Percentiles rank a stretch among this genome's conserved stretches.
phyloP scores from a whole-genome alignment of 352 stramenopile genomes.

The Pythium angustatum region DNA sequence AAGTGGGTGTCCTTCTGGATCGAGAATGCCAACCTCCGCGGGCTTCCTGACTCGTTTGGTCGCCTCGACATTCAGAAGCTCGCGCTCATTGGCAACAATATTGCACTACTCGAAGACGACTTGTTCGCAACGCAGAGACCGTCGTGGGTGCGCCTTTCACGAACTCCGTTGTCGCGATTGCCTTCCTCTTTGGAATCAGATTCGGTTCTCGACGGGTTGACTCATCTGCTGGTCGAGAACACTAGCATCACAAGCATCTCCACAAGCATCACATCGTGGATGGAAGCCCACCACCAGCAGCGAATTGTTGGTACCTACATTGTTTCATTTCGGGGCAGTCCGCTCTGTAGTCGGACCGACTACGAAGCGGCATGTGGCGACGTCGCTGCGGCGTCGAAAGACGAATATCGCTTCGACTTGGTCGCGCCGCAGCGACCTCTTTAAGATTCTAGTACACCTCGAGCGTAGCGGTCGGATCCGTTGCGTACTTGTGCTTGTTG shows the following conservation, averaged over 20 bases:
- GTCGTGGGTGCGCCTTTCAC: background rate
- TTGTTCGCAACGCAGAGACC: background rate
- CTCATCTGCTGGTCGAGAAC: background rate
- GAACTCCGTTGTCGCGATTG: background rate
- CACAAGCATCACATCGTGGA: background rate
- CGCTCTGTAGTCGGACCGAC: background rate
- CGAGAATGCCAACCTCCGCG: background rate
- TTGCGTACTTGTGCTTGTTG: constrained; percentile 82
- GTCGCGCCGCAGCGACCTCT: background rate
- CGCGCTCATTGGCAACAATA: background rate
- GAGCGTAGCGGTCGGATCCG: constrained; percentile 51
- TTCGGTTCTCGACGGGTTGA: background rate
- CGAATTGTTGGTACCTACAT: background rate
- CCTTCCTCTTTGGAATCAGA: background rate
- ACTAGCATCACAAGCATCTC: background rate
- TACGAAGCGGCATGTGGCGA: background rate
- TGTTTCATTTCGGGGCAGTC: background rate
- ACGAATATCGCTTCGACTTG: background rate
- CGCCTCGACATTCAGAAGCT: background rate
- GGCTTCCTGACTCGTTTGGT: background rate
- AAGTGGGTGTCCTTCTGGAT: background rate
- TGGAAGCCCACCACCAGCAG: background rate
- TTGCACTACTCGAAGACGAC: background rate
- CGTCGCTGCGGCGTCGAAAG: background rate
- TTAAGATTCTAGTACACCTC: constrained; percentile 32